Conservation (phyloP, 2,329 filamentous ascomycete genomes). For the Aspergillus tamarii region DNA sequence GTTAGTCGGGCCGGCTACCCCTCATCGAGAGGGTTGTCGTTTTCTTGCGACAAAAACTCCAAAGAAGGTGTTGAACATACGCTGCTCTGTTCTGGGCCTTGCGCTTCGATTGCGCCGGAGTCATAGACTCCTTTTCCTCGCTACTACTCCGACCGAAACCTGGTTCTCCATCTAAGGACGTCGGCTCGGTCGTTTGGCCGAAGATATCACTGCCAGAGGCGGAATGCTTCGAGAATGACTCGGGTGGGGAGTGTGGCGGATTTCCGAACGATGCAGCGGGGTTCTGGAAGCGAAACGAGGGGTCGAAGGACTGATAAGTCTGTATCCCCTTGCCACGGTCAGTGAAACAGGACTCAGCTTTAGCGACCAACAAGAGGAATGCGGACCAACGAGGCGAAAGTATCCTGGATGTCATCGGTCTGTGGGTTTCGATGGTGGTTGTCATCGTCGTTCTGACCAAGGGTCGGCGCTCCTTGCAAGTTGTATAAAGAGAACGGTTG, state of each 20-base stretch:
- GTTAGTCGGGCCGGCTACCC: neutral
- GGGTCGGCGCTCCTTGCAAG: slow-evolving; percentile 50
- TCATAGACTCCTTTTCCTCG: slow-evolving; percentile 58
- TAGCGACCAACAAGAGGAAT: slow-evolving; percentile 1
- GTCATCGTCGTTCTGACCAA: slow-evolving; percentile 18
- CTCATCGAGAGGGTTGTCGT: neutral
- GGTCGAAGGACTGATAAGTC: slow-evolving; percentile 42
- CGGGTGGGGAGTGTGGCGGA: slow-evolving; percentile 39
- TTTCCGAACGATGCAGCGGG: slow-evolving; percentile 33
- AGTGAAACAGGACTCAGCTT: slow-evolving; percentile 9
- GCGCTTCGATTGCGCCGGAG: slow-evolving; percentile 61
- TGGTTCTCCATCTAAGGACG: slow-evolving; percentile 35
- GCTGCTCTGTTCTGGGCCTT: slow-evolving; percentile 75
- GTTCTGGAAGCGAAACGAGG: slow-evolving; percentile 40
- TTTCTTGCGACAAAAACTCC: neutral
- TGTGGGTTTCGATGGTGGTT: slow-evolving; percentile 41
- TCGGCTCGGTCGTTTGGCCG: slow-evolving; percentile 26
- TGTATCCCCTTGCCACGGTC: slow-evolving; percentile 19
- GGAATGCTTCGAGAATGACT: slow-evolving; percentile 39
- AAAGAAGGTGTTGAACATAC: slow-evolving; percentile 51
- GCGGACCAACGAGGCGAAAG: slow-evolving; percentile 37
- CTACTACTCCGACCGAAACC: slow-evolving; percentile 51
- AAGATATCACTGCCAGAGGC: slow-evolving; percentile 33
- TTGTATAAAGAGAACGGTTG: slow-evolving; percentile 56
- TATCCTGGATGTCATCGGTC: slow-evolving; percentile 51